Evolutionary conservation across 176 grass and related monocot genomes (phyloP).

Genomic region (Bolboschoenus planiculmis): DNA sequence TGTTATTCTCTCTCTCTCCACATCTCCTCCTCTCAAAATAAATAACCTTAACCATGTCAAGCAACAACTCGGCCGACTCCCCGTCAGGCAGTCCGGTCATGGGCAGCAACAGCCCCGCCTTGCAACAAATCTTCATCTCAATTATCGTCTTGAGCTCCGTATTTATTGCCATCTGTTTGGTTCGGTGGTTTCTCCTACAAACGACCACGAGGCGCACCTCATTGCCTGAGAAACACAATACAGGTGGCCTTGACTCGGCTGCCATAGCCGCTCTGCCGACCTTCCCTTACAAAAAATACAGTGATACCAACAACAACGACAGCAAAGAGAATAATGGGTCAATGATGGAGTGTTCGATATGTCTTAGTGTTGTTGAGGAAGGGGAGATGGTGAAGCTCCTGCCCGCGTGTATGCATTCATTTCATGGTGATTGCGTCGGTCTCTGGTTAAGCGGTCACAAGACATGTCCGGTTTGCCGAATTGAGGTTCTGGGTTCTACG

Average conservation of each 20-base stretch:
- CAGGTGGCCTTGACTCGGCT: conserved; percentile 9
- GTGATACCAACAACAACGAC: not conserved
- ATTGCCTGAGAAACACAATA: not conserved
- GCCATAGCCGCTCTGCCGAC: conserved; percentile 35
- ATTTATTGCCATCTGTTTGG: conserved; percentile 2
- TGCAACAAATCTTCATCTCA: conserved; percentile 21
- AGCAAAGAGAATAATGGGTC: conserved; percentile 2
- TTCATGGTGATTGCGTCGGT: conserved; percentile 48
- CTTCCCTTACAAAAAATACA: conserved; percentile 20
- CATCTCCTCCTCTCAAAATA: not conserved
- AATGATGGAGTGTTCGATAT: conserved; percentile 38
- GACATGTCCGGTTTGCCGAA: conserved; percentile 51
- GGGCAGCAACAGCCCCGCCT: conserved; percentile 6
- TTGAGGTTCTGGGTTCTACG: not conserved
- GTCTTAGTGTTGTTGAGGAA: conserved; percentile 36
- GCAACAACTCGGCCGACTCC: not conserved
- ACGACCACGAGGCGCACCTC: not conserved
- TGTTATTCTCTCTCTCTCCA: not conserved
- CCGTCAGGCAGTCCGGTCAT: not conserved
- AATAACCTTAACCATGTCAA: conserved; percentile 17
- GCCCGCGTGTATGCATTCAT: conserved; percentile 44
- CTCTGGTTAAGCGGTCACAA: conserved; percentile 37
- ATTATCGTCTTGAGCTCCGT: conserved; percentile 9
- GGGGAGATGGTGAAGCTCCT: conserved; percentile 43
- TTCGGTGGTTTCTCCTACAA: conserved; percentile 35